Conservation (phyloP, 2,329 filamentous ascomycete genomes). For the Ophiocordyceps unilateralis region DNA sequence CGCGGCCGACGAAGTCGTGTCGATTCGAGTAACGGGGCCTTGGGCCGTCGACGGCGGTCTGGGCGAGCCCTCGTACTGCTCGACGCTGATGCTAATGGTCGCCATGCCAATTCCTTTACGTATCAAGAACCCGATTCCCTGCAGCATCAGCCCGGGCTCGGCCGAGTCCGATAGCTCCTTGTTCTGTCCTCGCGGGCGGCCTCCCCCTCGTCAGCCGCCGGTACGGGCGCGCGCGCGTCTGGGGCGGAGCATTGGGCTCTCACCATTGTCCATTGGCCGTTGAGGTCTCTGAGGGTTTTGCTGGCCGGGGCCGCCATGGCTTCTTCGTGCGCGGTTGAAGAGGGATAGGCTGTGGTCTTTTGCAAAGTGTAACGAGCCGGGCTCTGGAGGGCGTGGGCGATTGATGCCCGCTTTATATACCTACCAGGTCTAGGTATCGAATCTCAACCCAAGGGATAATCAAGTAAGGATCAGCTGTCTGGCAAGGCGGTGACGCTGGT, state of each 20-base stretch:
- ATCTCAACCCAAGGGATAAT: too few species aligned
- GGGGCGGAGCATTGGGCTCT: constrained; percentile 8
- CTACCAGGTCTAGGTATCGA: too few species aligned
- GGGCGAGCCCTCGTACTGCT: constrained; percentile 31
- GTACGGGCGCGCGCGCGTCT: not conserved
- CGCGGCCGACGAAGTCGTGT: constrained; percentile 58
- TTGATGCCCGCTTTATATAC: too few species aligned
- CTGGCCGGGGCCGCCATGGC: constrained; percentile 56
- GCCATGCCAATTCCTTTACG: constrained; percentile 57
- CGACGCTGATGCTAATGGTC: constrained; percentile 48
- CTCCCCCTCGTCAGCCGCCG: too few species aligned
- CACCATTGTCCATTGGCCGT: constrained; percentile 55
- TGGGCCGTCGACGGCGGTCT: constrained; percentile 20
- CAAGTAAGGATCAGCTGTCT: too few species aligned
- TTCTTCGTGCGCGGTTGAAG: not conserved
- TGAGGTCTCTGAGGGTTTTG: constrained; percentile 50
- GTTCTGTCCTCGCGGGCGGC: constrained; percentile 52
- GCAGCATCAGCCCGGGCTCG: constrained; percentile 52
- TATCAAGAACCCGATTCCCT: constrained; percentile 53
- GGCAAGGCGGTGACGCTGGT: too few species aligned
- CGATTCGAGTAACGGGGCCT: constrained; percentile 38
- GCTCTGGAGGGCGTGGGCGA: too few species aligned
- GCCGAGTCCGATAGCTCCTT: constrained; percentile 51
- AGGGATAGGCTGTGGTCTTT: too few species aligned
- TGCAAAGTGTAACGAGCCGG: too few species aligned